Percentiles rank a stretch among this genome's conserved stretches.
These are phyloP conservation scores for Macrolepiota albuminosa DNA, from an alignment of 768 basidiomycete species.

Conservation along the genomic window DNA sequence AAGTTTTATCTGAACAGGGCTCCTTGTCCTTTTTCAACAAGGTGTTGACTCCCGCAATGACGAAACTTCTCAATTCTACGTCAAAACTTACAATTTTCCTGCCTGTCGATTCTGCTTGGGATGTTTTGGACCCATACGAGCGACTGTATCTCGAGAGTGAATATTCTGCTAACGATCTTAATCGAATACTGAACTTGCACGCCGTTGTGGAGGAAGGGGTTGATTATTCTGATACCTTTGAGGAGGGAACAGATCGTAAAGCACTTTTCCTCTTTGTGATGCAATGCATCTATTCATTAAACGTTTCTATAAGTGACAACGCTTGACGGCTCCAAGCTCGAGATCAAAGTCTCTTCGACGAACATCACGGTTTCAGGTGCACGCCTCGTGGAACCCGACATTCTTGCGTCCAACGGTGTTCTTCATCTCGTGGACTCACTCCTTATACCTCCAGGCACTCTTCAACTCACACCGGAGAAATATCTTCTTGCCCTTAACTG, in stretches of 20 bases:
- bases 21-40: constrained; percentile 70
- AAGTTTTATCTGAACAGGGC: constrained; percentile 52
- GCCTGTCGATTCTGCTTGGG: constrained; percentile 82
- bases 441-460: constrained; percentile 69
- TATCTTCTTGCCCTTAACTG: constrained; percentile 91
- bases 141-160: constrained; percentile 85
- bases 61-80: constrained; percentile 54
- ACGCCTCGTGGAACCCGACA: constrained; percentile 66
- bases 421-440: constrained; percentile 84
- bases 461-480: constrained; percentile 90
- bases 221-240: constrained; percentile 63
- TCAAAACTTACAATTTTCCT: constrained; percentile 84
- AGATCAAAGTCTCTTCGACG: constrained; percentile 49
- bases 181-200: constrained; percentile 75
- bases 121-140: constrained; percentile 70
- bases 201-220: constrained; percentile 56
- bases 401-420: constrained; percentile 94
- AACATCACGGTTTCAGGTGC: constrained; percentile 55
- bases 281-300: constrained; percentile 1
- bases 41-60: constrained; percentile 60
- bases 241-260: constrained; percentile 49
- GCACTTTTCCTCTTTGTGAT: background rate
- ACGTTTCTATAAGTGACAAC: constrained; percentile 53
- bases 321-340: constrained; percentile 60
- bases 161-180: constrained; percentile 78